Percentiles rank a stretch among this genome's conserved stretches.
Evolutionary conservation across 2,329 filamentous ascomycete genomes (phyloP).

Genomic region (Acrodontium crateriforme): DNA sequence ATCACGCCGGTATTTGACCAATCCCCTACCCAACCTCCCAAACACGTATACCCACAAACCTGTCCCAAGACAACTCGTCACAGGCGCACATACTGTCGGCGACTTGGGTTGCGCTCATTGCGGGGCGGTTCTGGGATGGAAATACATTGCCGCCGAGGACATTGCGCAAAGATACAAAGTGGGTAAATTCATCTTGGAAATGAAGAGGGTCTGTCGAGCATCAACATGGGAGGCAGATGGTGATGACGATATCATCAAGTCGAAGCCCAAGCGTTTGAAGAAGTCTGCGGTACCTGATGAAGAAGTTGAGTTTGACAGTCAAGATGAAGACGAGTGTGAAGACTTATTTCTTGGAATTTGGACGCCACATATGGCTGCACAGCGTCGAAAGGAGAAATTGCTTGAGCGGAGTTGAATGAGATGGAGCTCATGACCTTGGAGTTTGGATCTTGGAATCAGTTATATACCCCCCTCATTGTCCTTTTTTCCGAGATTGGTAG

Average conservation of each 20-base stretch:
- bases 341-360: slow-evolving; percentile 50
- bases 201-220: slow-evolving; percentile 37
- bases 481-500: too few species aligned
- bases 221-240: slow-evolving; percentile 37
- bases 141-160: slow-evolving; percentile 49
- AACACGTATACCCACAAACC: slow-evolving; percentile 45
- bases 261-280: slow-evolving; percentile 28
- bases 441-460: too few species aligned
- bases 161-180: slow-evolving; percentile 50
- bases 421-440: too few species aligned
- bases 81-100: slow-evolving; percentile 47
- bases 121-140: slow-evolving; percentile 46
- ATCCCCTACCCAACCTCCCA: slow-evolving; percentile 31
- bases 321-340: slow-evolving; percentile 55
- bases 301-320: slow-evolving; percentile 47
- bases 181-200: slow-evolving; percentile 54
- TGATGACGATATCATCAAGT: slow-evolving; percentile 10
- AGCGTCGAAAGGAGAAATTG: slow-evolving; percentile 28
- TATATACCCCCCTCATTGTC: too few species aligned
- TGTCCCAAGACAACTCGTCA: slow-evolving; percentile 46
- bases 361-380: slow-evolving; percentile 40
- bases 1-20: slow-evolving; percentile 13
- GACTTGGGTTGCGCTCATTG: slow-evolving; percentile 46
- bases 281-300: slow-evolving; percentile 20
- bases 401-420: too few species aligned